Evolutionary conservation across 306 rosid genomes (phyloP).

Genomic region (Vicia villosa): DNA sequence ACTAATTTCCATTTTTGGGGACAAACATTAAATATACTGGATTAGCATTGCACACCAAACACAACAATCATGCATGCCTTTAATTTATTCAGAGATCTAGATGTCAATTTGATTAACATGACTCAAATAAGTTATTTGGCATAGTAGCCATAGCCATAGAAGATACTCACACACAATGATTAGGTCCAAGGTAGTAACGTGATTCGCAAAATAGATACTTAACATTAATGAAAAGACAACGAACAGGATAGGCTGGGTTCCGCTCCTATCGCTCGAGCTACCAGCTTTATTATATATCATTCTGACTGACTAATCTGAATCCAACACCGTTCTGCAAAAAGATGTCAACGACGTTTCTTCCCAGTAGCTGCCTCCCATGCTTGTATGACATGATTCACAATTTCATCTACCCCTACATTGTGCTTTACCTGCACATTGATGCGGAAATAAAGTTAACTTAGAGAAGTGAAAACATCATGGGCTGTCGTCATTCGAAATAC

Average conservation of each 20-base stretch:
- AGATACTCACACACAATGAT: neutral
- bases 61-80: neutral
- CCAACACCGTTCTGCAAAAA: neutral
- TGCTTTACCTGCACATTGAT: slow-evolving; percentile 71
- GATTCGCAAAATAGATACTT: neutral
- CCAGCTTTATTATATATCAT: neutral
- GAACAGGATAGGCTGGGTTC: neutral
- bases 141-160: neutral
- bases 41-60: neutral
- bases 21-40: neutral
- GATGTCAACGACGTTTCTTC: slow-evolving; percentile 60
- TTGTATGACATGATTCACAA: slow-evolving; percentile 66
- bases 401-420: slow-evolving; percentile 75
- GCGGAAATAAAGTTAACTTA: neutral
- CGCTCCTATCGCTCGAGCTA: neutral
- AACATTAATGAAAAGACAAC: slow-evolving; percentile 3
- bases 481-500: neutral
- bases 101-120: neutral
- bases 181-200: neutral
- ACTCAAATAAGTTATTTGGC: neutral
- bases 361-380: slow-evolving; percentile 79
- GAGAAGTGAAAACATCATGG: neutral
- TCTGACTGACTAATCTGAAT: neutral
- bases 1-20: neutral
- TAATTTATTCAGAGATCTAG: neutral